Evolutionary conservation across 2,329 filamentous ascomycete genomes (phyloP).

Genomic region (Fusarium sp.): DNA sequence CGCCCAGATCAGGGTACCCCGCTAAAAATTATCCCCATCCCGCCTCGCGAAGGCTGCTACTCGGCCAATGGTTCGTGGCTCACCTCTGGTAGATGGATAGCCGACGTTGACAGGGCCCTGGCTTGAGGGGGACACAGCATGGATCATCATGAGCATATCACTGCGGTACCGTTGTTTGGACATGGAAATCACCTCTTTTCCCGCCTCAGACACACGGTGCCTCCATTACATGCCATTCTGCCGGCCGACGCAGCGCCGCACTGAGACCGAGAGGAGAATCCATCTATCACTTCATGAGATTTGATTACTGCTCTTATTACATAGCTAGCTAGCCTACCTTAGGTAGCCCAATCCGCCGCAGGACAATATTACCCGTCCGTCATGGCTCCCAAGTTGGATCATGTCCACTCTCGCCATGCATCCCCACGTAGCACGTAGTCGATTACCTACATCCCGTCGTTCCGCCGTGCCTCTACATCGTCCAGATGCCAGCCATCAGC

Average conservation of each 20-base stretch:
- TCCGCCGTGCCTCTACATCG: neutral
- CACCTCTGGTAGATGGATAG: constrained; percentile 18
- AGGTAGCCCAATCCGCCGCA: neutral
- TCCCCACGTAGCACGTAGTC: constrained; percentile 16
- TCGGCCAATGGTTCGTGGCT: constrained; percentile 26
- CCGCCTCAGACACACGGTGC: constrained; percentile 19
- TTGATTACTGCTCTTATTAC: neutral
- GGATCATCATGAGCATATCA: constrained; percentile 15
- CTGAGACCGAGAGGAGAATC: constrained; percentile 27
- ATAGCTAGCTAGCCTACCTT: neutral
- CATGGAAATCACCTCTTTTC: constrained; percentile 23
- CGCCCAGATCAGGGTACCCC: constrained; percentile 33
- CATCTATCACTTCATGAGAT: neutral
- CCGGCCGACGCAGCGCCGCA: constrained; percentile 36
- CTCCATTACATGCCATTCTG: neutral
- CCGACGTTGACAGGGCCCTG: constrained; percentile 2
- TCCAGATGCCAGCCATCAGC: neutral
- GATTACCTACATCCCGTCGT: constrained; percentile 15
- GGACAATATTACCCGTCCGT: neutral
- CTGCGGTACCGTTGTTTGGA: constrained; percentile 4
- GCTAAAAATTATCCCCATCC: constrained; percentile 30
- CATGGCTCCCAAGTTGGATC: neutral
- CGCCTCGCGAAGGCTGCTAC: constrained; percentile 3
- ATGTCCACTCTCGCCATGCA: constrained; percentile 18
- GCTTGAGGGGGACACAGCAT: constrained; percentile 1